Conservation (phyloP, 2,329 filamentous ascomycete species). For the Trichoderma polysporum region DNA sequence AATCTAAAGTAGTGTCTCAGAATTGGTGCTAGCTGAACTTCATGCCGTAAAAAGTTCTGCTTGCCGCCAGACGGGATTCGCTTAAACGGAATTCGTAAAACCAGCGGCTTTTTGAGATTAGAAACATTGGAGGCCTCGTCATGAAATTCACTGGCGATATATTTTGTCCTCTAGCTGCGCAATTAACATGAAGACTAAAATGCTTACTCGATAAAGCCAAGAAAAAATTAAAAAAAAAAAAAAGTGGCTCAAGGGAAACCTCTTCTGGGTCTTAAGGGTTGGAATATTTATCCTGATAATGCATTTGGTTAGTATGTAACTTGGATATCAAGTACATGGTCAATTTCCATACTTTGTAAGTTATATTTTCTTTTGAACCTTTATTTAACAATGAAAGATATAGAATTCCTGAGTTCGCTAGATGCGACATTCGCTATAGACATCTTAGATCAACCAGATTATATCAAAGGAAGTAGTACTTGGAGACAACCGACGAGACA, state of each 20-base stretch:
- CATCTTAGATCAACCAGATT: neutral
- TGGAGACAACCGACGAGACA: conserved; percentile 14
- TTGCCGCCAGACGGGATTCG: neutral
- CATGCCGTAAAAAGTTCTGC: neutral
- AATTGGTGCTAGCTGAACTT: neutral
- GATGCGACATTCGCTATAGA: neutral
- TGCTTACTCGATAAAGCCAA: too few species aligned
- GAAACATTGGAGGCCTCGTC: neutral
- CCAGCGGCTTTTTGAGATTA: neutral
- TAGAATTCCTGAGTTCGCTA: neutral
- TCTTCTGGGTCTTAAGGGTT: too few species aligned
- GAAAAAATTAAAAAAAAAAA: too few species aligned
- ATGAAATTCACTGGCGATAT: neutral
- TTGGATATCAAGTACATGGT: too few species aligned
- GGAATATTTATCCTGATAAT: too few species aligned
- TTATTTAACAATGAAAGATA: neutral
- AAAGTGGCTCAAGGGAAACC: too few species aligned
- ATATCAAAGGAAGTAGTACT: neutral
- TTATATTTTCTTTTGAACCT: conserved; percentile 1
- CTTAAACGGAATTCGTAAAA: neutral
- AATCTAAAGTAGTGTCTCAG: too few species aligned
- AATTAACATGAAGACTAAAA: too few species aligned
- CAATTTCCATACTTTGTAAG: too few species aligned
- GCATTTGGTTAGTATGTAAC: too few species aligned
- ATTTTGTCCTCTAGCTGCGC: too few species aligned